Evolutionary conservation across 257 asterid species (phyloP).

Genomic region (Nicotiana tabacum): DNA sequence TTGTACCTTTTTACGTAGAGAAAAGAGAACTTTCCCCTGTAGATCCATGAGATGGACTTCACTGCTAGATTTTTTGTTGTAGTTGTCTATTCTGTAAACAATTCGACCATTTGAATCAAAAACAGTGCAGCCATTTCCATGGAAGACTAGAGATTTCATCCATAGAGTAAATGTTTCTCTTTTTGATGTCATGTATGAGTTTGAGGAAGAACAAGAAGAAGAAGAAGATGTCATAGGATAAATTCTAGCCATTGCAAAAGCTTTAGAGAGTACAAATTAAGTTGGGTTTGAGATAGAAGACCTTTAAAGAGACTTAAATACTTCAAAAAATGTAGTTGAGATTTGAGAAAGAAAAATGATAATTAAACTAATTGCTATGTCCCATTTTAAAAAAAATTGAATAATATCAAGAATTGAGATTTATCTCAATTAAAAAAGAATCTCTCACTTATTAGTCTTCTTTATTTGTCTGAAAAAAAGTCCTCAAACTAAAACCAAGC

Average conservation of each 20-base stretch:
- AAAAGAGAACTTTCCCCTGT: conserved; percentile 44
- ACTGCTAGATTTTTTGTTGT: conserved; percentile 30
- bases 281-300: background rate
- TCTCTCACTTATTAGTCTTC: background rate
- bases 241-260: conserved; percentile 52
- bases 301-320: background rate
- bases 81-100: conserved; percentile 58
- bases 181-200: conserved; percentile 21
- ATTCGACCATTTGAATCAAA: conserved; percentile 42
- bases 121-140: conserved; percentile 61
- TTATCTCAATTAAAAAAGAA: too few species aligned
- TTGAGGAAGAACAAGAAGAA: background rate
- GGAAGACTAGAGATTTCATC: conserved; percentile 68
- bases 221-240: conserved; percentile 34
- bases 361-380: background rate
- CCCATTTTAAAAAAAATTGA: background rate
- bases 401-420: background rate
- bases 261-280: background rate
- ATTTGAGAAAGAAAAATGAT: too few species aligned
- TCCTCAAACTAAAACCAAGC: background rate
- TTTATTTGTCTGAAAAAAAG: background rate
- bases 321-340: background rate
- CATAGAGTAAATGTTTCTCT: conserved; percentile 53
- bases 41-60: conserved; percentile 58
- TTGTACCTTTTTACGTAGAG: conserved; percentile 46